Conservation (phyloP, 257 asterid species). For the Capsicum baccatum region DNA sequence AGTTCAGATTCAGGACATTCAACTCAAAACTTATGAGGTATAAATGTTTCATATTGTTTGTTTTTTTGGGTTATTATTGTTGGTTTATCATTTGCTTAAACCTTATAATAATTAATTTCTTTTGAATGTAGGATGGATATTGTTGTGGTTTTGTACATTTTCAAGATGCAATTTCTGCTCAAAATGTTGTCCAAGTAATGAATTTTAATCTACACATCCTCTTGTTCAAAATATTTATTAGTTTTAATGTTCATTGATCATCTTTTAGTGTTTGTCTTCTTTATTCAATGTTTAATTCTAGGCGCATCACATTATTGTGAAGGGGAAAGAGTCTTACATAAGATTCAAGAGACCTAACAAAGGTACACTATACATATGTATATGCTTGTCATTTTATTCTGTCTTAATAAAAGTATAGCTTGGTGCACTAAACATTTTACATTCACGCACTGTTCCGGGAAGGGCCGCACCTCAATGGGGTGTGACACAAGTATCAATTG, state of each 20-base stretch:
- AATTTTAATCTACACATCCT: background rate
- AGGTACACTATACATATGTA: constrained; percentile 16
- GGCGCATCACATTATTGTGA: constrained; percentile 54
- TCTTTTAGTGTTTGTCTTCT: background rate
- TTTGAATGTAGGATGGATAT: constrained; percentile 61
- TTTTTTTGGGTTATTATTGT: background rate
- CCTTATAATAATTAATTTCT: background rate
- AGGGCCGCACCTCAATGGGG: background rate
- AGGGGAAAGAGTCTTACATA: constrained; percentile 51
- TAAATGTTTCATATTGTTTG: background rate
- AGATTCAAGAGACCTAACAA: constrained; percentile 40
- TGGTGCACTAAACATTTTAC: background rate
- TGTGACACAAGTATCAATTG: background rate
- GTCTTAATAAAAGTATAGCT: background rate
- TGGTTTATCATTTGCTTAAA: background rate
- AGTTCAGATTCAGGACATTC: constrained; percentile 47
- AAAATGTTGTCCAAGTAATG: constrained; percentile 64
- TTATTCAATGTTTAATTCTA: constrained; percentile 34
- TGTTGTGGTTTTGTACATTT: constrained; percentile 77
- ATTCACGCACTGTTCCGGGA: background rate
- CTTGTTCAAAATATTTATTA: background rate
- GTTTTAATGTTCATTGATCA: background rate
- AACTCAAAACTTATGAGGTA: constrained; percentile 52
- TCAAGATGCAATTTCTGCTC: constrained; percentile 60
- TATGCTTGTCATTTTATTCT: background rate